Percentiles rank a stretch among this genome's conserved stretches.
Evolutionary conservation across 805 yeast genomes (phyloP).

Genomic region (Candida sakaeoensis): DNA sequence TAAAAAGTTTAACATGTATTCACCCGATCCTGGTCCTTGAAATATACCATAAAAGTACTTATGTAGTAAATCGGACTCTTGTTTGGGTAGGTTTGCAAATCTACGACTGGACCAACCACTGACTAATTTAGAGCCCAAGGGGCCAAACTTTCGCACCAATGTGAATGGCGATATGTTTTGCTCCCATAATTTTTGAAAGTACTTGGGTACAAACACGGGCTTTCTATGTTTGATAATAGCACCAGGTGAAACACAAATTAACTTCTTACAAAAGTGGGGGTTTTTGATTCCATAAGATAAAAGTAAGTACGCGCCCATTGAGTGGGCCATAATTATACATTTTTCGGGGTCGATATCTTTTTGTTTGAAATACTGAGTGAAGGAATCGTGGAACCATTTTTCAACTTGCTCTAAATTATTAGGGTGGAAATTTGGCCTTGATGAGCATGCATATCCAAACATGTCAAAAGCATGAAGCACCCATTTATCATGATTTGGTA

Average conservation of each 20-base stretch:
- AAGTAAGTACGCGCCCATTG: conserved; percentile 86
- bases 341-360: conserved; percentile 38
- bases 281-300: conserved; percentile 58
- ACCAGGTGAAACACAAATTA: conserved; percentile 87
- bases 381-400: conserved; percentile 60
- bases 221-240: conserved; percentile 58
- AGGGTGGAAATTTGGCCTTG: conserved; percentile 68
- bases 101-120: conserved; percentile 88
- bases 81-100: conserved; percentile 53
- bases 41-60: conserved; percentile 80
- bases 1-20: conserved; percentile 79
- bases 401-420: conserved; percentile 49
- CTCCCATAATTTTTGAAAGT: conserved; percentile 84
- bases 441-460: conserved; percentile 86
- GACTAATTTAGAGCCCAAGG: conserved; percentile 78
- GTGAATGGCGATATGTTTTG: conserved; percentile 82
- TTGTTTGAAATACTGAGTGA: conserved; percentile 57
- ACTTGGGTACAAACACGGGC: conserved; percentile 56
- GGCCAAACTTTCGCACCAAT: conserved; percentile 72
- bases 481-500: conserved; percentile 43
- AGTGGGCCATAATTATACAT: conserved; percentile 74
- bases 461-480: conserved; percentile 82
- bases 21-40: conserved; percentile 87
- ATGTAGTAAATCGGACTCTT: conserved; percentile 58
- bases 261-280: conserved; percentile 59